These are phyloP conservation scores for Chlamydomonas incerta DNA, from an alignment of 139 green algal species.

Conservation along the genomic window DNA sequence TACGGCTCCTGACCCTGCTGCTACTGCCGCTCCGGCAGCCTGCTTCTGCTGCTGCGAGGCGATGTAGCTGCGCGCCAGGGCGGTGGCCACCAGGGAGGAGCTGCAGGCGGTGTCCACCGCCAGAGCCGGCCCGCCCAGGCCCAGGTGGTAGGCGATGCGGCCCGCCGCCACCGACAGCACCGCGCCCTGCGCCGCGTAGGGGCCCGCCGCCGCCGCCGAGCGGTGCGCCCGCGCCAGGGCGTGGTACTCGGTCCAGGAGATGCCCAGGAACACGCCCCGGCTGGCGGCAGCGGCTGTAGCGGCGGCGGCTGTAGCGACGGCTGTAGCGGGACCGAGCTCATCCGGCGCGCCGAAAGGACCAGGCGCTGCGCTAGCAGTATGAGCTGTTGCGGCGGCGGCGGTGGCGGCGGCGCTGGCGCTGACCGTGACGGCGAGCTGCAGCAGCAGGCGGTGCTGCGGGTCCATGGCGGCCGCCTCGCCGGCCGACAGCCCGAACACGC, in stretches of 20 bases:
- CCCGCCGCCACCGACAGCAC: slow-evolving; percentile 60
- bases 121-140: slow-evolving; percentile 71
- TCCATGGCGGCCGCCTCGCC: slow-evolving; percentile 73
- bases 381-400: too few species aligned
- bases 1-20: too few species aligned
- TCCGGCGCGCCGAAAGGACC: too few species aligned
- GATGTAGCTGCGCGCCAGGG: slow-evolving; percentile 53
- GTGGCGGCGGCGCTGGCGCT: not conserved
- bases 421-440: slow-evolving; percentile 53
- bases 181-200: slow-evolving; percentile 76
- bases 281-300: not conserved
- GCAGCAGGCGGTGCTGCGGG: slow-evolving; percentile 84
- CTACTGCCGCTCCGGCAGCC: not conserved
- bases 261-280: slow-evolving; percentile 73
- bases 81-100: slow-evolving; percentile 83
- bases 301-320: too few species aligned
- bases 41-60: not conserved
- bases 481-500: slow-evolving; percentile 66
- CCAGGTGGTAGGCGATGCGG: slow-evolving; percentile 80
- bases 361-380: too few species aligned
- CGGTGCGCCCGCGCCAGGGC: slow-evolving; percentile 49
- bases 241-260: slow-evolving; percentile 82
- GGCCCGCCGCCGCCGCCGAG: not conserved
- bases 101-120: slow-evolving; percentile 90
- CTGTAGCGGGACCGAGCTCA: too few species aligned